A percentile compares a stretch with the other conserved stretches of the same genome.
Conservation (phyloP, 176 grass and related monocot genomes). For the Oropetium thomaeum region DNA sequence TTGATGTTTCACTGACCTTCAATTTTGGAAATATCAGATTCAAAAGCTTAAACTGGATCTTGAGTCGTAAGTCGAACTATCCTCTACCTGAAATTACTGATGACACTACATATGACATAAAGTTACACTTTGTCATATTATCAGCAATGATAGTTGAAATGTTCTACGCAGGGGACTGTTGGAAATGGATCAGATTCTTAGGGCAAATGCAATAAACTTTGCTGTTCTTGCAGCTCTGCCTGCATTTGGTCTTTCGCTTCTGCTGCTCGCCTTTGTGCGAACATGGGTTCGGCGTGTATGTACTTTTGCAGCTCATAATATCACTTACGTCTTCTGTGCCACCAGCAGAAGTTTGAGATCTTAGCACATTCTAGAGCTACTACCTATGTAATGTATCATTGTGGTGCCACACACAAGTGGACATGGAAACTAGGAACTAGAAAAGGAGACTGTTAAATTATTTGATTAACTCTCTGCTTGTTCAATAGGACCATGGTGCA, state of each 20-base stretch:
- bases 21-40: constrained; percentile 64
- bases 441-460: background rate
- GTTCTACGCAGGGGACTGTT: constrained; percentile 65
- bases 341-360: background rate
- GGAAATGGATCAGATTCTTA: constrained; percentile 97
- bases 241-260: constrained; percentile 72
- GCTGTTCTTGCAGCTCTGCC: constrained; percentile 93
- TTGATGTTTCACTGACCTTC: constrained; percentile 31
- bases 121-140: constrained; percentile 4
- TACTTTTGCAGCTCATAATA: constrained; percentile 18
- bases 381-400: background rate
- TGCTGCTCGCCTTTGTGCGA: constrained; percentile 63
- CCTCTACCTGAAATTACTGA: background rate
- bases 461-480: constrained; percentile 31
- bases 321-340: background rate
- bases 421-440: constrained; percentile 22
- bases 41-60: constrained; percentile 95
- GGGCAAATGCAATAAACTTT: constrained; percentile 96
- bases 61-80: constrained; percentile 69
- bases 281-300: constrained; percentile 83
- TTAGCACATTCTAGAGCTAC: background rate
- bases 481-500: constrained; percentile 74
- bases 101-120: constrained; percentile 17
- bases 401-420: background rate
- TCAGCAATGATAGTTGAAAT: constrained; percentile 15